Evolutionary conservation across 305 asterid species (phyloP).

Genomic region (Ilex paraguariensis): DNA sequence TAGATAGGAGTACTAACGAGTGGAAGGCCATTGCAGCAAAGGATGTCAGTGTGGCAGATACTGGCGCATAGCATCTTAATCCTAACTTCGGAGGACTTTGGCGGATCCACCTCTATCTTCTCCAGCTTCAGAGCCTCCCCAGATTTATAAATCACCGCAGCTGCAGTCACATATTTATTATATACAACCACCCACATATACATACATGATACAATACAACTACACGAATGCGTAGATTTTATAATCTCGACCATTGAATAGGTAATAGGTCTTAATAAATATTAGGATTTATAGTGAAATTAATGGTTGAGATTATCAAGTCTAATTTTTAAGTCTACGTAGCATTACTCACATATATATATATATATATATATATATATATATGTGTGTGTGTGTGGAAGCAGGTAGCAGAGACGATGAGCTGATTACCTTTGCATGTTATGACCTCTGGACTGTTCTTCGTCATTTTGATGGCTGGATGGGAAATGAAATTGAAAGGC

Average conservation of each 20-base stretch:
- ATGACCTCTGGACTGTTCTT: background rate
- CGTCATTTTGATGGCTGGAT: background rate
- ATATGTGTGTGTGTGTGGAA: no score
- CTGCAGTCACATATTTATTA: background rate
- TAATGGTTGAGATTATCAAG: no score
- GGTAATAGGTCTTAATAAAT: no score
- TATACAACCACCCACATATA: background rate
- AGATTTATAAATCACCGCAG: background rate
- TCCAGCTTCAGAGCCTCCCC: constrained; percentile 17
- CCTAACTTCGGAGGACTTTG: constrained; percentile 22
- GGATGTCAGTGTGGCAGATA: constrained; percentile 34
- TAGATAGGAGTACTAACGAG: constrained; percentile 15
- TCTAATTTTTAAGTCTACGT: no score
- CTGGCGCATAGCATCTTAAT: constrained; percentile 24
- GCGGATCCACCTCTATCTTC: constrained; percentile 55
- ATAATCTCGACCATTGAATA: no score
- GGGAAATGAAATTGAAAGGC: no score
- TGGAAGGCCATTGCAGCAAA: constrained; percentile 49
- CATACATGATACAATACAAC: background rate
- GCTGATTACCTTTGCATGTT: background rate
- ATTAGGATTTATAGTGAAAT: no score
- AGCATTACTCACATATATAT: no score
- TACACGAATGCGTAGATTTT: background rate
- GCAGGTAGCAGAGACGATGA: no score
- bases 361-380: no score